phyloP scores from a whole-genome alignment of 306 rosid species.

The Fragaria iinumae region DNA sequence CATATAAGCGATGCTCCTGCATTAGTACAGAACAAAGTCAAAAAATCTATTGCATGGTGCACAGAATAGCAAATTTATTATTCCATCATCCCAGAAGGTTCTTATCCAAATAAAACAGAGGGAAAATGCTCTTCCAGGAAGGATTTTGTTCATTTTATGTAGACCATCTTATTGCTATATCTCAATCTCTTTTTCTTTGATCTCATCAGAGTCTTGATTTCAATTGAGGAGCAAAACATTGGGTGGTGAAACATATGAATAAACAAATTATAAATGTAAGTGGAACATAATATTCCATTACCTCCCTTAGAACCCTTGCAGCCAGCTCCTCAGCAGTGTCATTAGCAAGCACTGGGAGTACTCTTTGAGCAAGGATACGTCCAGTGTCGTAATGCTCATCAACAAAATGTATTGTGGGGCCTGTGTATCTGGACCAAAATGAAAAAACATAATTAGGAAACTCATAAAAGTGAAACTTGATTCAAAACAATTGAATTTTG shows the following conservation, averaged over 20 bases:
- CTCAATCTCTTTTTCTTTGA: background rate
- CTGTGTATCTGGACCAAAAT: constrained; percentile 55
- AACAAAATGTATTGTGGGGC: constrained; percentile 87
- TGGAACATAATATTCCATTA: constrained; percentile 21
- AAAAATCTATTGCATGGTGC: background rate
- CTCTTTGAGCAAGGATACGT: constrained; percentile 80
- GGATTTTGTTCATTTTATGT: background rate
- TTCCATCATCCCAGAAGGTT: background rate
- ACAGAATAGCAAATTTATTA: background rate
- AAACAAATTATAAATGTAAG: background rate
- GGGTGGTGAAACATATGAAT: background rate
- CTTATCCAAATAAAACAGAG: background rate
- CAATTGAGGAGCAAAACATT: background rate
- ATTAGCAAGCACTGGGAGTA: constrained; percentile 68
- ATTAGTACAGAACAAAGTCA: background rate
- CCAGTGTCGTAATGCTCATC: constrained; percentile 94
- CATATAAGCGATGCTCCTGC: constrained; percentile 75
- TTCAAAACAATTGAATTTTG: background rate
- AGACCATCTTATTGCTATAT: background rate
- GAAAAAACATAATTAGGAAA: background rate
- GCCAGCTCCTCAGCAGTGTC: constrained; percentile 79
- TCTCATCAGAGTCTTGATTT: background rate
- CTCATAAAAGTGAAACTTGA: background rate
- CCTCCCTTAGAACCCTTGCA: constrained; percentile 84
- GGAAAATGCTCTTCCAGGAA: background rate